Evolutionary conservation across 768 basidiomycete genomes (phyloP).

Genomic region (Lanmaoa rubissima): DNA sequence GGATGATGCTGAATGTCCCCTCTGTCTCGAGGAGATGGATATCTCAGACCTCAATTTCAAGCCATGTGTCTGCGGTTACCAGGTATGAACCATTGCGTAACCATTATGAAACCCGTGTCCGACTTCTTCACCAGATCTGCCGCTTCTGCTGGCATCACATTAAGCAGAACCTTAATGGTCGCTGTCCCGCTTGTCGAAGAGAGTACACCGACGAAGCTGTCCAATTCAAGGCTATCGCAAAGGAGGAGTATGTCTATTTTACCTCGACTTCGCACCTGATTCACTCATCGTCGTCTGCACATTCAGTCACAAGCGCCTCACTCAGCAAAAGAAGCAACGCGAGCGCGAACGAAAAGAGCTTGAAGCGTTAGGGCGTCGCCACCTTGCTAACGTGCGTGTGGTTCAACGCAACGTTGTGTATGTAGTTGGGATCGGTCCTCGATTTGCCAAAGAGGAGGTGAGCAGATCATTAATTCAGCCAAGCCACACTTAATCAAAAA

Average conservation of each 20-base stretch:
- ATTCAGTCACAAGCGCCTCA: slow-evolving; percentile 86
- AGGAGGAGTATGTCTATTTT: slow-evolving; percentile 80
- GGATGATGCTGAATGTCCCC: slow-evolving; percentile 98
- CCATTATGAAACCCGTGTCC: slow-evolving; percentile 15
- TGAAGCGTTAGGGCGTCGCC: slow-evolving; percentile 77
- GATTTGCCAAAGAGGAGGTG: slow-evolving; percentile 96
- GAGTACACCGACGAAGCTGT: slow-evolving; percentile 90
- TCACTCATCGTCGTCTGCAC: slow-evolving; percentile 14
- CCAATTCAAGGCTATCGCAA: slow-evolving; percentile 92
- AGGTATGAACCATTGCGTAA: slow-evolving; percentile 48
- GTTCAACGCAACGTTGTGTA: slow-evolving; percentile 96
- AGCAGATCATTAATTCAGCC: slow-evolving; percentile 21
- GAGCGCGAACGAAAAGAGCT: slow-evolving; percentile 96
- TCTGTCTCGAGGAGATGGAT: slow-evolving; percentile 99
- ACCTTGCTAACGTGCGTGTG: slow-evolving; percentile 92
- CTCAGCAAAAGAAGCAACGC: slow-evolving; percentile 91
- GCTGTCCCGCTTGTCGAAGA: slow-evolving; percentile 94
- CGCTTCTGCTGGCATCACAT: slow-evolving; percentile 99
- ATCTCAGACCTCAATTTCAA: slow-evolving; percentile 98
- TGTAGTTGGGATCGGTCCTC: slow-evolving; percentile 91
- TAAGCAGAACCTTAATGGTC: slow-evolving; percentile 91
- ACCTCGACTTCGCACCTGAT: background rate
- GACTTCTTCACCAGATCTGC: slow-evolving; percentile 69
- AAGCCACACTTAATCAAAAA: background rate
- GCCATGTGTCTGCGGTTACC: slow-evolving; percentile 98